Conservation (phyloP, 805 yeast genomes). For the Candida golubevii region DNA sequence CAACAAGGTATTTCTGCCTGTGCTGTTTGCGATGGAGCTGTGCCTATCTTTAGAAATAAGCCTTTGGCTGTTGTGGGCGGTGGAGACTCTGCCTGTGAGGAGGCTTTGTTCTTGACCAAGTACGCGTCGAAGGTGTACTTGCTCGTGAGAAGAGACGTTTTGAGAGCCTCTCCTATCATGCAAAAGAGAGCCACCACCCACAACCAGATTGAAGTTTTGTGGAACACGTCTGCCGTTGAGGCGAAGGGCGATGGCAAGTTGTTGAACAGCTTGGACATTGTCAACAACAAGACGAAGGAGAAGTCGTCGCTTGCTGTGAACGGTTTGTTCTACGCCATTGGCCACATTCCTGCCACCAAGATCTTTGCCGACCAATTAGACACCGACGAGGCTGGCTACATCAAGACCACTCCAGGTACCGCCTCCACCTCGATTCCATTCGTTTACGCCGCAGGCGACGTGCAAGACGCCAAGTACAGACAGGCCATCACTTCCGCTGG, state of each 20-base stretch:
- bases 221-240: constrained; percentile 78
- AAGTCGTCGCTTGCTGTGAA: constrained; percentile 67
- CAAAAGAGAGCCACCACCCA: constrained; percentile 83
- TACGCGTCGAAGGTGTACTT: constrained; percentile 94
- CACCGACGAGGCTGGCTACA: constrained; percentile 84
- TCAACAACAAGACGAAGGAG: constrained; percentile 70
- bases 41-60: constrained; percentile 96
- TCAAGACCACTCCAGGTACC: constrained; percentile 86
- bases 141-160: constrained; percentile 88
- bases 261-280: constrained; percentile 57
- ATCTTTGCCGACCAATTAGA: constrained; percentile 75
- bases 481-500: constrained; percentile 99
- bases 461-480: constrained; percentile 94
- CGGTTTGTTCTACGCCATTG: constrained; percentile 97
- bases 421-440: constrained; percentile 83
- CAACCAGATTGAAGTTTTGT: constrained; percentile 87
- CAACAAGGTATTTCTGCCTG: constrained; percentile 99
- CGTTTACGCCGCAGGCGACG: constrained; percentile 98
- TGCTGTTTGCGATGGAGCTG: constrained; percentile 99
- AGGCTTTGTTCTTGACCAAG: constrained; percentile 93
- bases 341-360: constrained; percentile 92
- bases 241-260: constrained; percentile 94
- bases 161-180: constrained; percentile 96
- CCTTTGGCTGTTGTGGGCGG: constrained; percentile 98
- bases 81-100: constrained; percentile 99